A percentile compares a stretch with the other conserved stretches of the same genome.
These are phyloP conservation scores for Cornus florida DNA, from an alignment of 148 eudicot species.

Conservation along the genomic window DNA sequence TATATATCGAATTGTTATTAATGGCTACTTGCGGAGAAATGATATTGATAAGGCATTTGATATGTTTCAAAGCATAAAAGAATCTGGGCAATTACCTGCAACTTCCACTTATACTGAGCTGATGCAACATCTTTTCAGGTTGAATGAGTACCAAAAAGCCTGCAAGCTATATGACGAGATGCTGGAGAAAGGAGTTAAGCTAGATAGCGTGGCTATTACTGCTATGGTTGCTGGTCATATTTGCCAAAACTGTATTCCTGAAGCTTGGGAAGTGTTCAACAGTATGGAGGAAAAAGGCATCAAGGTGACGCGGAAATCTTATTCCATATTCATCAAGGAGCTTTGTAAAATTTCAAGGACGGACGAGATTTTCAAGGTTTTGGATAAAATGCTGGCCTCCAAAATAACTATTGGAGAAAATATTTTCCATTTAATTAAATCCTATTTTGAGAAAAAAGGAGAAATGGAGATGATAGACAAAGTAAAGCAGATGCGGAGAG, in stretches of 20 bases:
- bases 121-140: conserved; percentile 56
- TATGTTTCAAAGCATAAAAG: conserved; percentile 53
- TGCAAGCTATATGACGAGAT: conserved; percentile 55
- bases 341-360: conserved; percentile 53
- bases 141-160: conserved; percentile 59
- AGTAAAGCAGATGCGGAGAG: conserved; percentile 38
- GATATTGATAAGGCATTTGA: conserved; percentile 50
- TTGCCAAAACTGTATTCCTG: conserved; percentile 46
- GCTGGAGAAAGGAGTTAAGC: conserved; percentile 49
- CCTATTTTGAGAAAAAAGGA: conserved; percentile 52
- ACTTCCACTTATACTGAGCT: conserved; percentile 66
- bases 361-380: conserved; percentile 52
- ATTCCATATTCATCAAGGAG: conserved; percentile 59
- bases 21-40: conserved; percentile 56
- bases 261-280: conserved; percentile 56
- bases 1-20: conserved; percentile 50
- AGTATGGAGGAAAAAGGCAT: conserved; percentile 62
- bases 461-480: conserved; percentile 43
- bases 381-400: conserved; percentile 53
- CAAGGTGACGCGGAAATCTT: conserved; percentile 45
- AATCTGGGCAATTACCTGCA: conserved; percentile 42
- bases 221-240: conserved; percentile 71
- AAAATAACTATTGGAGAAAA: conserved; percentile 37
- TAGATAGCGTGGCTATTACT: conserved; percentile 66
- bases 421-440: conserved; percentile 34